Percentiles rank a stretch among this genome's conserved stretches.
Evolutionary conservation across 345 rosid genomes (phyloP).

Genomic region (Pseudoturritis turrita): DNA sequence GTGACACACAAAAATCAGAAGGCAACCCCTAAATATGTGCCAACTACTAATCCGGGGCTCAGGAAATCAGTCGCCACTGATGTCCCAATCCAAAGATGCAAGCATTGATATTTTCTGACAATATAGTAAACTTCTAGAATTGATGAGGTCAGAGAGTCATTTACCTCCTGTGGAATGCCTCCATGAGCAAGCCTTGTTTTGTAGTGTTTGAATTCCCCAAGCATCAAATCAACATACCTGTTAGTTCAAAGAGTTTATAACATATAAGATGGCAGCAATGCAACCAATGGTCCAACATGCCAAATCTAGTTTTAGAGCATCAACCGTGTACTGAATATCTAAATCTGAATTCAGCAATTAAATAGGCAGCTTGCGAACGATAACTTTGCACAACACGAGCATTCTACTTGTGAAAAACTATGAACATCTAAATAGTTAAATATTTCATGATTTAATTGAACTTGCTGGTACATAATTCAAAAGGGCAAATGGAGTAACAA

Average conservation of each 20-base stretch:
- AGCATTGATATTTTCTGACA: not conserved
- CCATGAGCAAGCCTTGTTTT: constrained; percentile 92
- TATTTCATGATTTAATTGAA: not conserved
- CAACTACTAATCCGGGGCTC: not conserved
- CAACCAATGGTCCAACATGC: not conserved
- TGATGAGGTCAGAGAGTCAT: not conserved
- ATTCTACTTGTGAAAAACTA: not conserved
- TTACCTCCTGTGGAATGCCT: constrained; percentile 88
- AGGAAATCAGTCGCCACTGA: not conserved
- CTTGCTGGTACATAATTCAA: not conserved
- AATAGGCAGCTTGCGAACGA: not conserved
- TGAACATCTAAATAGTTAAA: not conserved
- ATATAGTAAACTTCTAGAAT: not conserved
- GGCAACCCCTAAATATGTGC: not conserved
- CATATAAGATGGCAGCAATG: not conserved
- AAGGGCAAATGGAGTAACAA: not conserved
- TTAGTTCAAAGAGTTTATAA: not conserved
- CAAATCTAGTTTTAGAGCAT: not conserved
- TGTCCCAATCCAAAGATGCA: not conserved
- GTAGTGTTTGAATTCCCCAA: constrained; percentile 95
- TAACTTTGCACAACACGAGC: not conserved
- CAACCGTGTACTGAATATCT: constrained; percentile 1
- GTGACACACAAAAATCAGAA: not conserved
- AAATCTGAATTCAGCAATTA: not conserved
- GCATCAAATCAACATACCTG: constrained; percentile 92